These are phyloP conservation scores for Lachancea lanzarotensis DNA, from an alignment of 805 yeast species.

Conservation along the genomic window DNA sequence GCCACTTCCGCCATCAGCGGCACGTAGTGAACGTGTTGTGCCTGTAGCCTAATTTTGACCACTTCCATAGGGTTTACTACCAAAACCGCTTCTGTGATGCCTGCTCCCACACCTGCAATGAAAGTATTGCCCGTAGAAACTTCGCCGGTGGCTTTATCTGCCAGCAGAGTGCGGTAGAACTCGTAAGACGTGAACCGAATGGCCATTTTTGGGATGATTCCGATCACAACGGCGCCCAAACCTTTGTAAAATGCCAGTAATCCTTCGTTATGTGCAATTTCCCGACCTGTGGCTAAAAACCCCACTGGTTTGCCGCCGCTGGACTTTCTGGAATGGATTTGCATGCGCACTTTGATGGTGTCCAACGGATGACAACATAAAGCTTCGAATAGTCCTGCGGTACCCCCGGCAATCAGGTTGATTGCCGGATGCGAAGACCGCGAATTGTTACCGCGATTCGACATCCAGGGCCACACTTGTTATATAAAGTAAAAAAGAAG, in stretches of 20 bases:
- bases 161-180: conserved; percentile 66
- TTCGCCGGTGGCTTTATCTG: conserved; percentile 51
- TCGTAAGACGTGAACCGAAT: conserved; percentile 93
- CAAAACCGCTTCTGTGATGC: conserved; percentile 89
- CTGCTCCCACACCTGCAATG: conserved; percentile 94
- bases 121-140: conserved; percentile 73
- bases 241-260: conserved; percentile 88
- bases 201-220: conserved; percentile 98
- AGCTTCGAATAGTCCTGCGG: conserved; percentile 97
- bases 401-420: conserved; percentile 87
- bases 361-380: conserved; percentile 96
- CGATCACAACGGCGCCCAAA: conserved; percentile 92
- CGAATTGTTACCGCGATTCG: neutral
- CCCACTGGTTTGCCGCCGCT: conserved; percentile 63
- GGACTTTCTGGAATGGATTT: conserved; percentile 62
- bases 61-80: conserved; percentile 98
- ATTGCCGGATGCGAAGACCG: conserved; percentile 42
- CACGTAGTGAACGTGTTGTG: conserved; percentile 60
- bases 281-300: conserved; percentile 71
- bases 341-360: conserved; percentile 97
- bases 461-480: neutral
- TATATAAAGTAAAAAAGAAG: neutral
- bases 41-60: conserved; percentile 91
- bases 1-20: conserved; percentile 7
- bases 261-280: conserved; percentile 74